These are phyloP conservation scores for Anacardium occidentale DNA, from an alignment of 345 rosid genomes.

Conservation along the genomic window DNA sequence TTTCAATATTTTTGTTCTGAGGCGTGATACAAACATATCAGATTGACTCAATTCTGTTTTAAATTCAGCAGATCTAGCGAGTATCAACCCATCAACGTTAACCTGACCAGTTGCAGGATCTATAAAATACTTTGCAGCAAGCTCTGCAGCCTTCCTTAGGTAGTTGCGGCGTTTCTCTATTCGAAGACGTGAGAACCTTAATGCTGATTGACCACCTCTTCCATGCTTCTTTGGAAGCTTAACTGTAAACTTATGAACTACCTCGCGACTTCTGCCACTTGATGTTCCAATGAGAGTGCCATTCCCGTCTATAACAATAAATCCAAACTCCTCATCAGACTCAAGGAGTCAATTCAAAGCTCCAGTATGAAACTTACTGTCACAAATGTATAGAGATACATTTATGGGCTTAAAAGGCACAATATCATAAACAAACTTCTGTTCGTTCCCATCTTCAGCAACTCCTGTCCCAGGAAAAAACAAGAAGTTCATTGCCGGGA, in stretches of 20 bases:
- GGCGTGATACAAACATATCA: constrained; percentile 35
- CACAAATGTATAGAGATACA: constrained; percentile 40
- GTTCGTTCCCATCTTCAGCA: constrained; percentile 42
- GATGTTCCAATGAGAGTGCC: constrained; percentile 45
- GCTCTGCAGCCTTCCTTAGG: constrained; percentile 43
- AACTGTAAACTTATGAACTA: constrained; percentile 39
- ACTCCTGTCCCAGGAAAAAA: constrained; percentile 41
- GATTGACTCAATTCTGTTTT: constrained; percentile 38
- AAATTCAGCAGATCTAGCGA: constrained; percentile 39
- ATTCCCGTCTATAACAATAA: constrained; percentile 40
- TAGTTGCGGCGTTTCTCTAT: constrained; percentile 36
- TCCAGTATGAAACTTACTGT: constrained; percentile 29
- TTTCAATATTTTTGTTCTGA: constrained; percentile 31
- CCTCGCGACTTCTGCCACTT: constrained; percentile 39
- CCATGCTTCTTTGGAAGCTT: constrained; percentile 48
- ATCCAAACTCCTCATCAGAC: constrained; percentile 30
- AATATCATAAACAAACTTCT: constrained; percentile 43
- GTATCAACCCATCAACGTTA: constrained; percentile 31
- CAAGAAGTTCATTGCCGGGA: constrained; percentile 46
- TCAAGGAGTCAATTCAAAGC: constrained; percentile 26
- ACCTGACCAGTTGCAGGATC: constrained; percentile 28
- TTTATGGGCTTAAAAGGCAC: constrained; percentile 42
- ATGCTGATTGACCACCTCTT: constrained; percentile 51
- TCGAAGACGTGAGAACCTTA: constrained; percentile 41
- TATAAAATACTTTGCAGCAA: constrained; percentile 32